phyloP scores from a whole-genome alignment of 148 eudicot genomes.

The Amaranthus palmeri region DNA sequence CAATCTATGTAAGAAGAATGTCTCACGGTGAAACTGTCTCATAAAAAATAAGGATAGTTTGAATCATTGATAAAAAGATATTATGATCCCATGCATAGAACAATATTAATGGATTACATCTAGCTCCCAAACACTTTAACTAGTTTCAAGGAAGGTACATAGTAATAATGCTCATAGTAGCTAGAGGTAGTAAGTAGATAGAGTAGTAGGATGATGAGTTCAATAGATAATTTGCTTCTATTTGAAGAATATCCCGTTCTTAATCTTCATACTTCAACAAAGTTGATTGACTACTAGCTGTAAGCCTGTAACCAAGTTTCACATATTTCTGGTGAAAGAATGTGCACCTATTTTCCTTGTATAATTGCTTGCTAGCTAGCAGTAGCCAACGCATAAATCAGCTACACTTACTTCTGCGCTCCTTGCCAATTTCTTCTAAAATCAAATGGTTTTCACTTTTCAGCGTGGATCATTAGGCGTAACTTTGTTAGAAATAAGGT shows the following conservation, averaged over 20 bases:
- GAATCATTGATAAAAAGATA: too few relatives aligned
- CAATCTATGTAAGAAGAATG: too few relatives aligned
- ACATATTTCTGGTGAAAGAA: background rate
- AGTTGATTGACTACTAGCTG: conserved; percentile 2
- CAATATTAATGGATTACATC: too few relatives aligned
- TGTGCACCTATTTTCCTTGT: background rate
- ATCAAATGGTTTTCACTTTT: too few relatives aligned
- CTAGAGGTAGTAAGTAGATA: too few relatives aligned
- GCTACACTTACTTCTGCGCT: background rate
- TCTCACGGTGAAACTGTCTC: too few relatives aligned
- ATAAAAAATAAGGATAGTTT: too few relatives aligned
- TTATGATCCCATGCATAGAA: too few relatives aligned
- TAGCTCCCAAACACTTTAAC: background rate
- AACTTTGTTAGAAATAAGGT: too few relatives aligned
- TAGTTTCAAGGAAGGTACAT: background rate
- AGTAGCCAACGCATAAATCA: background rate
- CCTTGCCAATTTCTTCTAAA: background rate
- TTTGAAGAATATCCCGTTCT: background rate
- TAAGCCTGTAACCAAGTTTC: conserved; percentile 1
- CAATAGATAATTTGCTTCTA: conserved; percentile 1
- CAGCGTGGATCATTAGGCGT: too few relatives aligned
- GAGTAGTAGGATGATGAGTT: background rate
- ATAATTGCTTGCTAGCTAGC: background rate
- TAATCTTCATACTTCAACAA: background rate
- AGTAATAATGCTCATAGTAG: background rate